Base-by-base conservation (phyloP, 2,329 filamentous ascomycete genomes). In the Arthrobotrys sinensis region DNA sequence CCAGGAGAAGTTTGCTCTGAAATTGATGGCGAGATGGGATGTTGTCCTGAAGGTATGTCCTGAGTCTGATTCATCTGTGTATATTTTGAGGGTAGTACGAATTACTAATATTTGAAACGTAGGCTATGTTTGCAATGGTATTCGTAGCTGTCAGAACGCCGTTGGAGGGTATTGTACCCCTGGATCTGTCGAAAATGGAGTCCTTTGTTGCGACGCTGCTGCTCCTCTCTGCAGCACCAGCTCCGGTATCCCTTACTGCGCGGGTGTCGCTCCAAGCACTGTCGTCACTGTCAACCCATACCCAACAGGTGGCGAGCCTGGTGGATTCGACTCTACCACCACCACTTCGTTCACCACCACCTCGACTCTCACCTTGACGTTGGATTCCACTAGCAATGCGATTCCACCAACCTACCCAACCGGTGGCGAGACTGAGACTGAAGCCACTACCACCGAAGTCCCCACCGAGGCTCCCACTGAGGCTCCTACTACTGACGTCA, bases 141-240 rank as follows among this genome's bases (percentile, higher is more conserved):
- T 78, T 21, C 75, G 67, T 21, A 64, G 67, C 14, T 78, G 75
- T 19, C 52, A 78, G 14, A 36, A 48, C 19, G 75, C 67, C 21
- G 14, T 68, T 38, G 63, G 53, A 45, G 36, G 50, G 14, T 63
- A 32, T 32, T 78, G 75, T 24, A 72, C 62, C 21, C 67, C 75
- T n/a, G 75, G 75, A 48, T 63, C 67, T 10, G 62, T 78, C 34
- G 34, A 21, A n/a, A 64, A 63, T 32, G 75, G 75, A 5, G 38
- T 68, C 24, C 62, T 78, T 12, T 78, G 75, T 32, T 78, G 75
- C 28, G 75, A 78, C 19, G 52, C 60, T 28, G 45, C 62, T 19
- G 75, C 75, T 36, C 75, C 75, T 4, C 46, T 72, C 28, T 78
- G 75, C 63, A 72, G 67, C 21, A 78, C 75, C 38, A 78, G 75